phyloP scores from a whole-genome alignment of 2,329 filamentous ascomycete genomes.

The Sporothrix humicola region DNA sequence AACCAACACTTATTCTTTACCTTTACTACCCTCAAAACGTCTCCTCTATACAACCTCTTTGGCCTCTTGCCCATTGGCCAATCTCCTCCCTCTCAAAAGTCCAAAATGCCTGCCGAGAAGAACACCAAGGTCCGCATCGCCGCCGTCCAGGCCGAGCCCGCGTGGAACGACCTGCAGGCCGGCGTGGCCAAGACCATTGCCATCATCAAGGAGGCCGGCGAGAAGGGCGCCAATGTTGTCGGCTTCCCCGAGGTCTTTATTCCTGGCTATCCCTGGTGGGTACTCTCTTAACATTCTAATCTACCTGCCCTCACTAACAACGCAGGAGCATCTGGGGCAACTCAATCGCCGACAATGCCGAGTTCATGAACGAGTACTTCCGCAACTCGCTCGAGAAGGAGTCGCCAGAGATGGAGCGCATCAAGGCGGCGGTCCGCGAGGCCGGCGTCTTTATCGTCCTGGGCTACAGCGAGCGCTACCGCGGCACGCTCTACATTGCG shows the following conservation, averaged over 20 bases:
- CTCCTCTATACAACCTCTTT: not conserved
- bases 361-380: not conserved
- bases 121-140: not conserved
- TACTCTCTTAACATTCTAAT: too few relatives aligned
- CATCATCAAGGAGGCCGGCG: not conserved
- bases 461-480: not conserved
- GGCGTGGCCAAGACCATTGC: not conserved
- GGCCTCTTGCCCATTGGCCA: not conserved
- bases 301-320: not conserved
- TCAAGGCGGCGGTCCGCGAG: not conserved
- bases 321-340: conserved; percentile 2
- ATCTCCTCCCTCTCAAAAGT: too few relatives aligned
- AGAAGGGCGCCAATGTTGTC: not conserved
- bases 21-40: not conserved
- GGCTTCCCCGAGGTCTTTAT: not conserved
- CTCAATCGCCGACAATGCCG: not conserved
- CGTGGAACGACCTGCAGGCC: not conserved
- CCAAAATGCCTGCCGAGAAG: not conserved
- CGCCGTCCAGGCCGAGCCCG: not conserved
- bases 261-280: not conserved
- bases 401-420: not conserved
- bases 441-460: not conserved
- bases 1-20: not conserved
- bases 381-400: not conserved
- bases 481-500: not conserved